A percentile compares a stretch with the other conserved stretches of the same genome.
Evolutionary conservation across 495 filamentous ascomycete species (phyloP).

Genomic region (Aspergillus kassunensis): DNA sequence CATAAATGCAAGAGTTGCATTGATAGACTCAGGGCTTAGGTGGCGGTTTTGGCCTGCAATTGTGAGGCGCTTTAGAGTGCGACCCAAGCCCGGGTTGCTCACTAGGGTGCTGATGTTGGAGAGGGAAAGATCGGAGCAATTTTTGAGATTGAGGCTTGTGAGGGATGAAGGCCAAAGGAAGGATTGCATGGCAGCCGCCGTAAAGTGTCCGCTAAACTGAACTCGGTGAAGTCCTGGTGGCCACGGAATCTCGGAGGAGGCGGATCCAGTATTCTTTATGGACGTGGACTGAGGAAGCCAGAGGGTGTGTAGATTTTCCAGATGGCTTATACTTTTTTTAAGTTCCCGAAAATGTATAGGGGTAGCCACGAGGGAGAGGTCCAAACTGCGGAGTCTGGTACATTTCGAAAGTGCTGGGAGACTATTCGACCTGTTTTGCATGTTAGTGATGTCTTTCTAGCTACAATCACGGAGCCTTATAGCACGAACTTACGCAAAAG

Average conservation of each 20-base stretch:
- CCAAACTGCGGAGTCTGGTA: slow-evolving; percentile 47
- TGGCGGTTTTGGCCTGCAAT: slow-evolving; percentile 26
- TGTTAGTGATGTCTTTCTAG: neutral
- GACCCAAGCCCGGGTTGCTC: slow-evolving; percentile 17
- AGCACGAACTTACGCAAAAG: slow-evolving; percentile 53
- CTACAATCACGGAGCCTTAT: neutral
- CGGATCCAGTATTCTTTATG: slow-evolving; percentile 17
- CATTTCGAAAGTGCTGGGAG: slow-evolving; percentile 64
- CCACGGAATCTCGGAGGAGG: slow-evolving; percentile 13
- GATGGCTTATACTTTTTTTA: slow-evolving; percentile 47
- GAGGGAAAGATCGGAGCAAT: slow-evolving; percentile 28
- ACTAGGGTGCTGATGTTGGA: slow-evolving; percentile 21
- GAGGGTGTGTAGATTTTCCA: slow-evolving; percentile 46
- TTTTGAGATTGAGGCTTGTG: slow-evolving; percentile 21
- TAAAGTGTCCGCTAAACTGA: slow-evolving; percentile 19
- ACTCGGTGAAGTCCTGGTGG: slow-evolving; percentile 22
- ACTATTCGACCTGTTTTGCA: slow-evolving; percentile 47
- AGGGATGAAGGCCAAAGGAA: slow-evolving; percentile 33
- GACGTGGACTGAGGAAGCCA: slow-evolving; percentile 53
- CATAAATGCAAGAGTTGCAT: slow-evolving; percentile 22
- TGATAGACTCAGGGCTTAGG: slow-evolving; percentile 25
- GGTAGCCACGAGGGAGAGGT: slow-evolving; percentile 58
- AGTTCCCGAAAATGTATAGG: slow-evolving; percentile 48
- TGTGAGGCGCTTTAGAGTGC: slow-evolving; percentile 23
- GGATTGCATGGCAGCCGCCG: slow-evolving; percentile 20